Evolutionary conservation across 208 protist genomes (phyloP).

Genomic region (Lotmaria passim): DNA sequence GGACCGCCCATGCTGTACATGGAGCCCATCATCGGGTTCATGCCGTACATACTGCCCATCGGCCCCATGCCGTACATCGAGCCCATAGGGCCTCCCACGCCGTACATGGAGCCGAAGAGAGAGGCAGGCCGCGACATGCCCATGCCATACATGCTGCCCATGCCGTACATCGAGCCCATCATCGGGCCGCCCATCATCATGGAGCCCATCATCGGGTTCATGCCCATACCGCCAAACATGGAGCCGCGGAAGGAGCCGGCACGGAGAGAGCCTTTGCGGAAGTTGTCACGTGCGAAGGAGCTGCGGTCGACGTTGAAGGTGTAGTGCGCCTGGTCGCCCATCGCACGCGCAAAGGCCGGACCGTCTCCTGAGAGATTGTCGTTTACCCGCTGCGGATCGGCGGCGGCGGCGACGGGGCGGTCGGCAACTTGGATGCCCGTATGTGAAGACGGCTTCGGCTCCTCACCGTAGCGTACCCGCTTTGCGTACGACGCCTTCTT

Average conservation of each 20-base stretch:
- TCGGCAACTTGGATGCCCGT: slow-evolving; percentile 27
- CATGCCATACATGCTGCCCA: slow-evolving; percentile 47
- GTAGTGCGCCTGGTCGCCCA: slow-evolving; percentile 28
- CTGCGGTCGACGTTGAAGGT: slow-evolving; percentile 36
- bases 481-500: slow-evolving; percentile 44
- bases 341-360: slow-evolving; percentile 17
- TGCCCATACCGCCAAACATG: slow-evolving; percentile 29
- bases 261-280: slow-evolving; percentile 14
- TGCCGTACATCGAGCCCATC: slow-evolving; percentile 32
- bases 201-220: slow-evolving; percentile 24
- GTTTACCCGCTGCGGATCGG: slow-evolving; percentile 36
- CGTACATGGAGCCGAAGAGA: slow-evolving; percentile 38
- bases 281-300: slow-evolving; percentile 32
- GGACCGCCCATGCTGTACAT: slow-evolving; percentile 48
- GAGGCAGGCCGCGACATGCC: slow-evolving; percentile 34
- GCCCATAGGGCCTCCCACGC: slow-evolving; percentile 18
- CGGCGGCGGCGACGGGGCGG: slow-evolving; percentile 23
- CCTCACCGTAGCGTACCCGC: slow-evolving; percentile 38
- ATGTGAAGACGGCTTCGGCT: slow-evolving; percentile 15
- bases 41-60: slow-evolving; percentile 51
- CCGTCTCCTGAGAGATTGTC: slow-evolving; percentile 29
- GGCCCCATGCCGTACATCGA: slow-evolving; percentile 30
- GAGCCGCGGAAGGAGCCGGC: slow-evolving; percentile 23
- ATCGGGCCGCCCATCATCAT: slow-evolving; percentile 30
- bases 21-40: slow-evolving; percentile 24